Evolutionary conservation across 2,329 filamentous ascomycete species (phyloP).

Genomic region (Penicillium rolfsii): DNA sequence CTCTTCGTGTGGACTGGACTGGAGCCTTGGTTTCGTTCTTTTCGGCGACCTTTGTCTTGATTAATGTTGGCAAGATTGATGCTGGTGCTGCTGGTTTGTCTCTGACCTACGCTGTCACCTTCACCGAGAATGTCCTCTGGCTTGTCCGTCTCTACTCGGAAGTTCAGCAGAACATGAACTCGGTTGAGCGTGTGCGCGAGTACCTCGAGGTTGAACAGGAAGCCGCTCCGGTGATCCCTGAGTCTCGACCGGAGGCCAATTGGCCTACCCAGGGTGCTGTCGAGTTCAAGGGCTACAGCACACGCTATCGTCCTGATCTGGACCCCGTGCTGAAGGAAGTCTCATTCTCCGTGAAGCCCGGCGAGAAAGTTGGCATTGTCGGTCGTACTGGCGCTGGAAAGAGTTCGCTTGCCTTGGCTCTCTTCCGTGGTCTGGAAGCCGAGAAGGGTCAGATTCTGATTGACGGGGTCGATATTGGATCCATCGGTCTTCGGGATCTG

Average conservation of each 20-base stretch:
- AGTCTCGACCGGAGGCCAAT: constrained; percentile 73
- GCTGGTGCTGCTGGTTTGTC: constrained; percentile 91
- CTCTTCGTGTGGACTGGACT: constrained; percentile 86
- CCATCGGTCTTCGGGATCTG: constrained; percentile 89
- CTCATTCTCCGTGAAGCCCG: constrained; percentile 80
- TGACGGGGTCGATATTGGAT: constrained; percentile 85
- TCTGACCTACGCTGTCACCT: constrained; percentile 92
- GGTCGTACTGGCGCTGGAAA: constrained; percentile 95
- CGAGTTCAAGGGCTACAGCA: constrained; percentile 86
- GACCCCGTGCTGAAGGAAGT: constrained; percentile 83
- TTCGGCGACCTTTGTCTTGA: constrained; percentile 85
- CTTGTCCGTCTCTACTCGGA: constrained; percentile 89
- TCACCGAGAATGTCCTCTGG: constrained; percentile 97
- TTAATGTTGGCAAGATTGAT: constrained; percentile 80
- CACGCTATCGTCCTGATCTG: constrained; percentile 83
- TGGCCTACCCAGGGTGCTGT: constrained; percentile 88
- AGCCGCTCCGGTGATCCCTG: constrained; percentile 74
- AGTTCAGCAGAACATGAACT: constrained; percentile 99
- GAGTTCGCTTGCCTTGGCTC: constrained; percentile 87
- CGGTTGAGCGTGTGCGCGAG: constrained; percentile 95
- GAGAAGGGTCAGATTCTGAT: constrained; percentile 87
- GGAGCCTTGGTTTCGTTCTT: constrained; percentile 93
- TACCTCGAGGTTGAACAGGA: constrained; percentile 97
- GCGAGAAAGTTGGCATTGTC: constrained; percentile 94
- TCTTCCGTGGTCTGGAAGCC: constrained; percentile 92